Conservation (phyloP, 257 asterid genomes). For the Fraxinus cuspidata region DNA sequence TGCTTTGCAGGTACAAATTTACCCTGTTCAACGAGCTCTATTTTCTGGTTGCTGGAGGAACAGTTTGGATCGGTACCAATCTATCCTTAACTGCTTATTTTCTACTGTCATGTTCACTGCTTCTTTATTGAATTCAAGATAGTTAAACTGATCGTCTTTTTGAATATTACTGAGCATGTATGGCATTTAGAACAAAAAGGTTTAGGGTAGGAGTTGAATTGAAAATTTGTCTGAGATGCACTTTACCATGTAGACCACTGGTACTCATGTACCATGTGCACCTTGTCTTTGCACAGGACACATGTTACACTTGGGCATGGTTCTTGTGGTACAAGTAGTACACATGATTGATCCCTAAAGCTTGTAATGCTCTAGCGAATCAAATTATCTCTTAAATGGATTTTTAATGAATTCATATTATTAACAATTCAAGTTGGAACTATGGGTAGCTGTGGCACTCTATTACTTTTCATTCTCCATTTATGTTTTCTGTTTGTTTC, state of each 20-base stretch:
- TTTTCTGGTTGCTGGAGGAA: slow-evolving; percentile 97
- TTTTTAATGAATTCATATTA: neutral
- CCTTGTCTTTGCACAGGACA: neutral
- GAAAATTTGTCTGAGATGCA: neutral
- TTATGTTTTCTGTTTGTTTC: neutral
- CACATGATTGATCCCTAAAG: neutral
- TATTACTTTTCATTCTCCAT: neutral
- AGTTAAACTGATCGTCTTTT: neutral
- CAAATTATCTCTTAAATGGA: neutral
- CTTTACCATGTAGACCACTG: no score
- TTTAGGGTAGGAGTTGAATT: neutral
- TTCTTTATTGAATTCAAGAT: slow-evolving; percentile 1
- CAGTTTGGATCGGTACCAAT: slow-evolving; percentile 91
- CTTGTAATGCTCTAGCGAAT: neutral
- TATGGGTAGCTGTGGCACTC: neutral
- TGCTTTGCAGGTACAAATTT: slow-evolving; percentile 85
- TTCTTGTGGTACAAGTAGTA: neutral
- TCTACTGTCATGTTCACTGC: slow-evolving; percentile 11
- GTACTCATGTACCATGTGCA: no score
- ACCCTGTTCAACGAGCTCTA: slow-evolving; percentile 97
- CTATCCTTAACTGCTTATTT: slow-evolving; percentile 23
- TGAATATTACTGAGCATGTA: neutral
- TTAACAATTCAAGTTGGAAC: neutral
- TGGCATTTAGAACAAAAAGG: neutral
- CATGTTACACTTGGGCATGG: neutral